phyloP scores from a whole-genome alignment of 495 filamentous ascomycete genomes.

The Penicillium diatomitis region DNA sequence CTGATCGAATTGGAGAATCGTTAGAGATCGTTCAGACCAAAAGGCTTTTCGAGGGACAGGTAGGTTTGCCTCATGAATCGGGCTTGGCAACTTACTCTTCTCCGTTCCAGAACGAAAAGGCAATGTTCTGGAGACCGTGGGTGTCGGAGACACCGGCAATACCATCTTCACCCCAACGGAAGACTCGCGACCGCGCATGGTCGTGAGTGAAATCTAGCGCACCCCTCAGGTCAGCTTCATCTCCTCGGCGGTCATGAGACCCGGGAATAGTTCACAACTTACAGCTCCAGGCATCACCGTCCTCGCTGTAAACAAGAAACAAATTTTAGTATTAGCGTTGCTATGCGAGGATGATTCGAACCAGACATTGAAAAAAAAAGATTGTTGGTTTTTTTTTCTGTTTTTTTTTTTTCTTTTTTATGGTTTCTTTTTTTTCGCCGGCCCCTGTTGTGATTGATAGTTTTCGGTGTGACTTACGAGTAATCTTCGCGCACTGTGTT shows the following conservation, averaged over 20 bases:
- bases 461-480: constrained; percentile 47
- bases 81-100: constrained; percentile 59
- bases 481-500: constrained; percentile 85
- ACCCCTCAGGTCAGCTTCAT: background rate
- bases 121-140: constrained; percentile 82
- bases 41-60: too few species aligned
- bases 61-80: too few species aligned
- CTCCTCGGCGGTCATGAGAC: background rate
- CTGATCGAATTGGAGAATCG: constrained; percentile 28
- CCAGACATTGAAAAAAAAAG: too few species aligned
- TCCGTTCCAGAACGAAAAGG: constrained; percentile 96
- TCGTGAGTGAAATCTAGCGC: constrained; percentile 81
- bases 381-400: too few species aligned
- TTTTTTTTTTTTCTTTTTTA: too few species aligned
- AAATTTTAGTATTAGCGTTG: too few species aligned
- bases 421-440: too few species aligned
- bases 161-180: constrained; percentile 93
- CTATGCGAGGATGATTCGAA: too few species aligned
- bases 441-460: background rate
- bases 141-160: constrained; percentile 93
- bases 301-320: constrained; percentile 31
- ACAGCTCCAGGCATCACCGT: constrained; percentile 96
- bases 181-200: constrained; percentile 76
- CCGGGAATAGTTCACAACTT: constrained; percentile 27
- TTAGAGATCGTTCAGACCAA: background rate